Evolutionary conservation across 2,329 filamentous ascomycete genomes (phyloP), one percentile per base, ranked within the genome.

Genomic region (Microdochium nivale): DNA sequence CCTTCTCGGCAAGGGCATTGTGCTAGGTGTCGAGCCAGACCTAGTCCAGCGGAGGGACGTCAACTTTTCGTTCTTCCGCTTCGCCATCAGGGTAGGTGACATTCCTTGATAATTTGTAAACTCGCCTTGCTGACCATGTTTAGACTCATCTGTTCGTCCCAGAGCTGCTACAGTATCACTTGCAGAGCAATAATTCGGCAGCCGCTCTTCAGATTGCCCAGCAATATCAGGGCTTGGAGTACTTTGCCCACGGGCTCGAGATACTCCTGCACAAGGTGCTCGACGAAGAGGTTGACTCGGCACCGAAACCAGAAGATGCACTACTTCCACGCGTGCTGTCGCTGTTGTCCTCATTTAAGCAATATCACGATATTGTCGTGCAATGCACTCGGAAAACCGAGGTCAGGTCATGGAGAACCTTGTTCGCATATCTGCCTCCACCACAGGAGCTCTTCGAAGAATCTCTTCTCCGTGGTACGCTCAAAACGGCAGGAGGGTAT

Each of bases 331-430:
- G 84, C 3, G 81, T 85, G 2, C 65, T 84, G 23, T 84, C 80
- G 0, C 74, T 85, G 9, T 65, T 84, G 52, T 87, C 87, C 0
- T 88, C 85, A 1, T 87, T 90, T 67, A 86, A 84, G 52, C 83
- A 90, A 53, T 99, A 96, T 63, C 83, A 97, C 16, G 92, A 97
- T 61, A 94, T 97, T 53, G 86, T 99, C 24, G 87, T 99, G 21
- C 94, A 95, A 69, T 99, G 94, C 70, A 96, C 94, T 1, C 86
- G 94, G 51, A 99, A 99, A 70, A 99, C 94, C 0, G 94, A 99
- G 65, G 84, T 96, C 8, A 84, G 92, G 37, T 95, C 90, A 52
- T 99, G 94, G 94, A 84, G 87, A 54, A 96, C 94, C 1, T 76
- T 99, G 1, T 99, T 99, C 67, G 83, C 85, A 3, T 90, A 96